Evolutionary conservation across 1,284 basidiomycete genomes (phyloP).

Genomic region (Sporisorium iseilematis-ciliati): DNA sequence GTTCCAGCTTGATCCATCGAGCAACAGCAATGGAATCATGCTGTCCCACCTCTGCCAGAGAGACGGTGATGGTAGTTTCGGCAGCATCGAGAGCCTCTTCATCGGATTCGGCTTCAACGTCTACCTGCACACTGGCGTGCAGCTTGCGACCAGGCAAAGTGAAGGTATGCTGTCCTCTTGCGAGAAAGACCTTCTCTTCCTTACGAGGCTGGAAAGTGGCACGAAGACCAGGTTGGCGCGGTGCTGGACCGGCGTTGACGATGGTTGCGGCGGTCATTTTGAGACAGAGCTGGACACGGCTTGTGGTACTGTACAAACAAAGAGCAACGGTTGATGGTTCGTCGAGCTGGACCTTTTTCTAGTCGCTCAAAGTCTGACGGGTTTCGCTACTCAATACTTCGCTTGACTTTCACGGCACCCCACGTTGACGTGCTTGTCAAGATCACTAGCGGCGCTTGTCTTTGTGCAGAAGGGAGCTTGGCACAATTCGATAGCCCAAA

Average conservation of each 20-base stretch:
- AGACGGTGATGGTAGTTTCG: slow-evolving; percentile 14
- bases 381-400: too few relatives aligned
- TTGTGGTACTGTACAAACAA: too few relatives aligned
- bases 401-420: too few relatives aligned
- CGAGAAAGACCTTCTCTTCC: slow-evolving; percentile 21
- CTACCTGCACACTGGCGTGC: slow-evolving; percentile 2
- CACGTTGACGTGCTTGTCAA: too few relatives aligned
- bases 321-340: too few relatives aligned
- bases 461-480: too few relatives aligned
- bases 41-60: background rate
- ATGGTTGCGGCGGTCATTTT: background rate
- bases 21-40: slow-evolving; percentile 1
- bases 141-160: slow-evolving; percentile 16
- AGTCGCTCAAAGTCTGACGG: too few relatives aligned
- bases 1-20: slow-evolving; percentile 20
- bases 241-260: slow-evolving; percentile 13
- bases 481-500: too few relatives aligned
- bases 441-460: too few relatives aligned
- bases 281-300: too few relatives aligned
- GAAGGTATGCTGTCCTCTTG: slow-evolving; percentile 15
- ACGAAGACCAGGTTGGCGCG: slow-evolving; percentile 20
- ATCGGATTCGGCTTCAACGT: slow-evolving; percentile 9
- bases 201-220: slow-evolving; percentile 23
- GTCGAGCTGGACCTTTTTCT: too few relatives aligned
- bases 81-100: slow-evolving; percentile 6